Evolutionary conservation across 352 stramenopile genomes (phyloP).

Genomic region (Globisporangium okanoganense): DNA sequence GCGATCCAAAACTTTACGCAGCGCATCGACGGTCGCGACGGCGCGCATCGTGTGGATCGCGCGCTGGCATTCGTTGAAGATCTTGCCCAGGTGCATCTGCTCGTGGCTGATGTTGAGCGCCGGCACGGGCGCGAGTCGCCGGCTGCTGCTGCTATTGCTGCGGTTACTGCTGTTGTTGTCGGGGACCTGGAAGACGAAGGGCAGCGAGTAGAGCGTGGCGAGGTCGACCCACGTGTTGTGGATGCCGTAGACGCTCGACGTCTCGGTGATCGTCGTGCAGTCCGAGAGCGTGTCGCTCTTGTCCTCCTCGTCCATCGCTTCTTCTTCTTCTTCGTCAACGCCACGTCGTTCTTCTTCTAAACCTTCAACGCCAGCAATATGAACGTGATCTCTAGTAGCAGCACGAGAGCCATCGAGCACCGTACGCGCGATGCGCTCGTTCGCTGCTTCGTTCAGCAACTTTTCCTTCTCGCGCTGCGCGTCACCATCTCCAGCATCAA

Average conservation of each 20-base stretch:
- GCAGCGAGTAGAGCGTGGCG: slow-evolving; percentile 66
- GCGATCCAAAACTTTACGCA: slow-evolving; percentile 75
- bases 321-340: slow-evolving; percentile 22
- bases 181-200: slow-evolving; percentile 54
- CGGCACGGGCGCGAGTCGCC: slow-evolving; percentile 55
- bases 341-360: too few relatives aligned
- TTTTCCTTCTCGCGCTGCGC: slow-evolving; percentile 22
- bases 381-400: slow-evolving; percentile 5
- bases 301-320: slow-evolving; percentile 43
- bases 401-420: slow-evolving; percentile 36
- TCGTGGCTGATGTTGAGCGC: slow-evolving; percentile 67
- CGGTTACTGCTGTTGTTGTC: slow-evolving; percentile 7
- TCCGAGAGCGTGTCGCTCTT: slow-evolving; percentile 78
- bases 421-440: slow-evolving; percentile 54
- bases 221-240: slow-evolving; percentile 82
- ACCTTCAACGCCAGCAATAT: too few relatives aligned
- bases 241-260: slow-evolving; percentile 69
- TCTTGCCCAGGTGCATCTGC: slow-evolving; percentile 62
- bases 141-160: slow-evolving; percentile 11
- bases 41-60: slow-evolving; percentile 73
- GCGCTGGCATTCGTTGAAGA: slow-evolving; percentile 72
- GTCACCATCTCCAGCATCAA: not conserved
- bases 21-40: slow-evolving; percentile 63
- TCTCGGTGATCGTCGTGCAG: slow-evolving; percentile 65
- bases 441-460: slow-evolving; percentile 46